Evolutionary conservation across 2,329 filamentous ascomycete genomes (phyloP), one percentile per base, ranked within the genome.

Genomic region (Colletotrichum sidae): DNA sequence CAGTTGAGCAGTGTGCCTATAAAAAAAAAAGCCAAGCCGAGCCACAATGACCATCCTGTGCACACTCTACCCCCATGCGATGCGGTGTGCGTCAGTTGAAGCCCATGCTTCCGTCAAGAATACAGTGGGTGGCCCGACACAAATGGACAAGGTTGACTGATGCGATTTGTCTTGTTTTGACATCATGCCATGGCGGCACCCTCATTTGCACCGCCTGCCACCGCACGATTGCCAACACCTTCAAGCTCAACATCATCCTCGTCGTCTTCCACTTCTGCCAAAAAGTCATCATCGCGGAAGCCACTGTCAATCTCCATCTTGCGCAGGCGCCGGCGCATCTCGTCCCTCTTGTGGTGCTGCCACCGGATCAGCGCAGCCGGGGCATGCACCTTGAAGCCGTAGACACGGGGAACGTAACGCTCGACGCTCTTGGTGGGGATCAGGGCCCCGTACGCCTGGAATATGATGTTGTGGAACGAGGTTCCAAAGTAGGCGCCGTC

Each of bases 401-500:
- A 99, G 67, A 97, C 91, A 64, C 92, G 89, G 33, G 96, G 96
- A 61, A 95, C 88, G 79, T 98, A 97, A 70, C 96, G 88, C 69
- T 93, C 90, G 68, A 90, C 84, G 71, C 89, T 93, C 85, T 98
- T 99, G 70, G 89, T 84, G 3, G 96, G 96, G 55, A 96, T 89
- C 71, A 99, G 86, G 33, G 92, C 89, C 6, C 96, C 95, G 77
- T 98, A 98, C 60, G 99, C 96, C 79, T 99, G 96, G 84, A 99
- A 98, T 68, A 99, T 89, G 79, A 99, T 97, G 81, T 97, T 97
- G 85, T 97, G 95, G 84, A 99, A 99, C 3, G 93, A 97, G 52
- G 95, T 94, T 71, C 96, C 96, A 72, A 99, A 99, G 85, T 98
- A 99, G 69, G 96, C 96, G 69, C 96, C 96, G 77, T 99, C 96